These are phyloP conservation scores for Tubosaeta sp. DNA, from an alignment of 768 basidiomycete genomes.

Conservation along the genomic window DNA sequence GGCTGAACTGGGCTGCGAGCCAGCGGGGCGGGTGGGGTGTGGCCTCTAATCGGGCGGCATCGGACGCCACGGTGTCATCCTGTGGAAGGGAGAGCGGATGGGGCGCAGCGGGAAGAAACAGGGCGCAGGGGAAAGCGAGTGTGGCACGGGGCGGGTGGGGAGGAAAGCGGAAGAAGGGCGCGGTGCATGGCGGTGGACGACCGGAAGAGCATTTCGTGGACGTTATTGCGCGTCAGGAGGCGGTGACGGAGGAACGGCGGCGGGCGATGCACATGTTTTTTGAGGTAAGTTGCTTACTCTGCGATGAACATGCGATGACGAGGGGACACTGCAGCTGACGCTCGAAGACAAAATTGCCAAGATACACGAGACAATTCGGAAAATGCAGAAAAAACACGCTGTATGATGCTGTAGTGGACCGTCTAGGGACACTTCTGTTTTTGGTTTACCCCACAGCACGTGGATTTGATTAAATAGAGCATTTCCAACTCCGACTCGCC, in stretches of 20 bases:
- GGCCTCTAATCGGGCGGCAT: constrained; percentile 5
- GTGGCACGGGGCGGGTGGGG: constrained; percentile 3
- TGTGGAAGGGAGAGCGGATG: constrained; percentile 12
- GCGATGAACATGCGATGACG: not conserved
- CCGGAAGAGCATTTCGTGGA: constrained; percentile 41
- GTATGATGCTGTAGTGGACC: constrained; percentile 5
- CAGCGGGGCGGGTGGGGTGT: constrained; percentile 13
- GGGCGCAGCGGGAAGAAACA: constrained; percentile 11
- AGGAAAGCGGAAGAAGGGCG: not conserved
- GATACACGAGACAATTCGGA: constrained; percentile 47
- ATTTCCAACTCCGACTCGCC: not conserved
- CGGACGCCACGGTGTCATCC: constrained; percentile 21
- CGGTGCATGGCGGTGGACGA: constrained; percentile 1
- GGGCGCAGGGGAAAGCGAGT: not conserved
- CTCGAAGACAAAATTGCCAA: constrained; percentile 50
- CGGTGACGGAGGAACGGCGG: constrained; percentile 36
- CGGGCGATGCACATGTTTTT: constrained; percentile 48
- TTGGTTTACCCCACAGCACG: too few species aligned
- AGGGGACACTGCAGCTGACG: constrained; percentile 40
- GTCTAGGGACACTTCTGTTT: not conserved
- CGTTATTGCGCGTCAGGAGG: constrained; percentile 38
- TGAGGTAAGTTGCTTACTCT: constrained; percentile 33
- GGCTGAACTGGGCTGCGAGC: not conserved
- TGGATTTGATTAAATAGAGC: not conserved
- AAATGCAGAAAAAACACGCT: constrained; percentile 27